These are phyloP conservation scores for Vitis rotundifolia DNA, from an alignment of 164 flowering plant genomes.

Conservation along the genomic window DNA sequence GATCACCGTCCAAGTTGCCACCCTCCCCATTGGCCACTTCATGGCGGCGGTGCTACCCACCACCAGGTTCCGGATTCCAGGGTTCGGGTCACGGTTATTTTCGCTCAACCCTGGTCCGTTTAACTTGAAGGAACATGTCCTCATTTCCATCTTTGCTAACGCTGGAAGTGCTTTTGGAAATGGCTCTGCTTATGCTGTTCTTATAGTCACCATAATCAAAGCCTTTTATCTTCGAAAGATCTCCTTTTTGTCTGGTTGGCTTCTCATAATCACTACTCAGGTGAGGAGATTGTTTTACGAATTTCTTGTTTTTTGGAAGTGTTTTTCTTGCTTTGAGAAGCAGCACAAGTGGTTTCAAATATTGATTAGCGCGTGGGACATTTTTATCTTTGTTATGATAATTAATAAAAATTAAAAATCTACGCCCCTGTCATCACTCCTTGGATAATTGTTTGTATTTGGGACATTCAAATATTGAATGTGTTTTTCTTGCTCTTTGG, in stretches of 20 bases:
- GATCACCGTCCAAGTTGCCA: constrained; percentile 66
- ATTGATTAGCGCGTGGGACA: too few species aligned
- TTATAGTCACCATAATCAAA: constrained; percentile 60
- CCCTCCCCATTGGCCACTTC: constrained; percentile 69
- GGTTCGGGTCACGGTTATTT: constrained; percentile 36
- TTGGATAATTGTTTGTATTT: neutral
- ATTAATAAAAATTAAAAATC: neutral
- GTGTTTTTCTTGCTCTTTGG: neutral
- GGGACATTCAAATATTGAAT: too few species aligned
- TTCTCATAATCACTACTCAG: constrained; percentile 75
- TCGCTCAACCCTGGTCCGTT: constrained; percentile 79
- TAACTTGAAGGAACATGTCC: constrained; percentile 79
- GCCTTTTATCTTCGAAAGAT: constrained; percentile 60
- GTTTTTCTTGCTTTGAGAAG: neutral
- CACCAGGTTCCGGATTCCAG: constrained; percentile 36
- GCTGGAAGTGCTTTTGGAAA: constrained; percentile 72
- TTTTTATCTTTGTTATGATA: too few species aligned
- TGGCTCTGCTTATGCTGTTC: constrained; percentile 63
- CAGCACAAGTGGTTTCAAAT: too few species aligned
- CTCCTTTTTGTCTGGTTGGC: constrained; percentile 61
- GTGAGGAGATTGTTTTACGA: constrained; percentile 17
- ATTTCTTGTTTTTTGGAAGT: neutral
- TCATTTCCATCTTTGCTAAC: constrained; percentile 73
- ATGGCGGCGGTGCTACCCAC: constrained; percentile 53
- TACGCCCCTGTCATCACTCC: too few species aligned